Evolutionary conservation across 2,329 filamentous ascomycete species (phyloP), one percentile per base, ranked within the genome.

Genomic region (Endothia cerciana): DNA sequence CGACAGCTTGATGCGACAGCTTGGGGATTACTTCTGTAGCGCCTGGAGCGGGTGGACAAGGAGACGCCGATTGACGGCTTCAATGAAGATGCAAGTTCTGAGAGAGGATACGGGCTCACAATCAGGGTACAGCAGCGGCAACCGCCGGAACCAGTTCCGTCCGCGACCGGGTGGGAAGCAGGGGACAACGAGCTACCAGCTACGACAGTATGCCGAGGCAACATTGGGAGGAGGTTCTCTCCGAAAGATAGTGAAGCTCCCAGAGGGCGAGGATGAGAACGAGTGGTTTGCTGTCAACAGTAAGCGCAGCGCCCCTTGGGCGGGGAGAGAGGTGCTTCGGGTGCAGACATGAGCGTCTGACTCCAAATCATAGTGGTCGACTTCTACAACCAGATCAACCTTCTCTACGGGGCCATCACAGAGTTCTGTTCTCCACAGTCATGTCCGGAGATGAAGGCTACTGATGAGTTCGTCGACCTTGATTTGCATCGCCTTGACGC

Each of bases 391-490:
- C 95, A 99, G 80, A 97, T 99, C 83, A 99, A 99, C 81, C 87
- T 99, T 43, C 89, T 99, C 67, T 99, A 99, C 78, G 96, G 96
- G 67, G 95, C 95, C 71, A 99, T 99, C 76, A 99, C 95, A 67
- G 95, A 99, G 77, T 99, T 99, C 80, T 99, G 95, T 84, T 98
- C 95, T 33, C 94, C 95, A 40, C 91, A 95, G 77, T 93, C 93
- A 70, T 99, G 95, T 78, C 95, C 95, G 0, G 95, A 98, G 81
- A 99, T 99, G 95, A 99, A 99, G 80, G 95, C 95, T n/a, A 99
- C 95, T 11, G 96, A 99, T 81, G 95, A 99, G 91, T 95, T 85
- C 70, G 87, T 71, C 25, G 25, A 15, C 15, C 8, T 22, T 36
- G n/a, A n/a, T 15, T 17, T 60, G 15, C 3, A n/a, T 43, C 41